phyloP scores from a whole-genome alignment of 2,329 filamentous ascomycete species.

The Sclerotinia minor region DNA sequence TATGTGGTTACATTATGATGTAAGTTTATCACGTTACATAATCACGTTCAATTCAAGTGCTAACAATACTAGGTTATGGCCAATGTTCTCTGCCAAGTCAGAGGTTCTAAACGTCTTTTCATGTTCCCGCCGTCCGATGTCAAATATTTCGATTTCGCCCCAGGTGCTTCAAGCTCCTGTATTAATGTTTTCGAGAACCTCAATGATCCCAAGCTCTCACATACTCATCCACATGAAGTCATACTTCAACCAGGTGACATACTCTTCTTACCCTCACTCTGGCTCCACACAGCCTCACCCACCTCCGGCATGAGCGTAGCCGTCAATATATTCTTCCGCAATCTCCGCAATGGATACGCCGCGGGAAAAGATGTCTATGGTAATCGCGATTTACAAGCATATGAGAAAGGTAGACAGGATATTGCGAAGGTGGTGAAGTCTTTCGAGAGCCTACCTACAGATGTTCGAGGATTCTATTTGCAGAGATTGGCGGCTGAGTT shows the following conservation, averaged over 20 bases:
- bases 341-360: conserved; percentile 67
- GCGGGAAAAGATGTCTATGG: conserved; percentile 81
- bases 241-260: conserved; percentile 70
- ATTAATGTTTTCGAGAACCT: conserved; percentile 66
- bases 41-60: not conserved
- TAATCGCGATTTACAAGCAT: conserved; percentile 80
- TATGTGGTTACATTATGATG: conserved; percentile 91
- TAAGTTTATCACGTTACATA: conserved; percentile 43
- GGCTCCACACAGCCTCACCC: conserved; percentile 75
- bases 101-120: conserved; percentile 69
- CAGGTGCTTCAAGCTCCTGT: conserved; percentile 78
- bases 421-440: conserved; percentile 63
- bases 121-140: conserved; percentile 81
- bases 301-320: conserved; percentile 64
- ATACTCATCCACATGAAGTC: conserved; percentile 66
- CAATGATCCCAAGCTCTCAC: conserved; percentile 44
- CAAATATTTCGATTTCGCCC: conserved; percentile 64
- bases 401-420: conserved; percentile 77
- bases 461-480: conserved; percentile 74
- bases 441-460: conserved; percentile 64
- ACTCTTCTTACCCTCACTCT: conserved; percentile 78
- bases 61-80: conserved; percentile 67
- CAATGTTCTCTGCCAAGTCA: conserved; percentile 80
- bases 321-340: conserved; percentile 87
- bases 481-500: conserved; percentile 71